Conservation (phyloP, 306 rosid genomes). For the Canavalia ensiformis region DNA sequence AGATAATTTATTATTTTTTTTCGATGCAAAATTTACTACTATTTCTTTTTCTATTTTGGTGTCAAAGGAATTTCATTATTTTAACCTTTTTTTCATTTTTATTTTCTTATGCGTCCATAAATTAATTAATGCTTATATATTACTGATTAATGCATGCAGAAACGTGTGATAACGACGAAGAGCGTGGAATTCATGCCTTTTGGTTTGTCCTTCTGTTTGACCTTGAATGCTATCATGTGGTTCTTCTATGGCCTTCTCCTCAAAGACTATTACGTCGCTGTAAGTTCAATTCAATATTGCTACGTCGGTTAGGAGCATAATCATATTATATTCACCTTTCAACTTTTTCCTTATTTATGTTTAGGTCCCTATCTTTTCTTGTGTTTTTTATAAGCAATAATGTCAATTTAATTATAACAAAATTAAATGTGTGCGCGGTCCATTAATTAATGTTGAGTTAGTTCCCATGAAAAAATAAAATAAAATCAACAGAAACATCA, state of each 20-base stretch:
- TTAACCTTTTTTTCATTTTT: neutral
- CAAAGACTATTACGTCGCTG: conserved; percentile 87
- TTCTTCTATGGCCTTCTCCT: conserved; percentile 89
- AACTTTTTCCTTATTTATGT: conserved; percentile 5
- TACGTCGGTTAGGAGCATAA: neutral
- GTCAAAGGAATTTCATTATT: neutral
- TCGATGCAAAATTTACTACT: neutral
- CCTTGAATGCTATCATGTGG: conserved; percentile 85
- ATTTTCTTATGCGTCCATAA: neutral
- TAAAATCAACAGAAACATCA: conserved; percentile 3
- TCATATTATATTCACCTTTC: neutral
- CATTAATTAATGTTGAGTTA: conserved; percentile 9
- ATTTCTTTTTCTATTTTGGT: neutral
- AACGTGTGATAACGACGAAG: conserved; percentile 69
- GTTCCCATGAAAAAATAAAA: neutral
- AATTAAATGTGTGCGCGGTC: conserved; percentile 5
- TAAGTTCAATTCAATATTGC: conserved; percentile 48
- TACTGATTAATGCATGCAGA: conserved; percentile 56
- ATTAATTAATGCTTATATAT: neutral
- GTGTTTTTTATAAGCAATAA: neutral
- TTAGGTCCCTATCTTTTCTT: neutral
- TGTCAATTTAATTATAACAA: neutral
- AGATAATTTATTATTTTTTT: neutral
- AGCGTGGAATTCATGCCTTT: conserved; percentile 96
- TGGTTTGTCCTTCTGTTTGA: conserved; percentile 79